Evolutionary conservation across 768 basidiomycete species (phyloP).

Genomic region (Xanthoconium purpureum): DNA sequence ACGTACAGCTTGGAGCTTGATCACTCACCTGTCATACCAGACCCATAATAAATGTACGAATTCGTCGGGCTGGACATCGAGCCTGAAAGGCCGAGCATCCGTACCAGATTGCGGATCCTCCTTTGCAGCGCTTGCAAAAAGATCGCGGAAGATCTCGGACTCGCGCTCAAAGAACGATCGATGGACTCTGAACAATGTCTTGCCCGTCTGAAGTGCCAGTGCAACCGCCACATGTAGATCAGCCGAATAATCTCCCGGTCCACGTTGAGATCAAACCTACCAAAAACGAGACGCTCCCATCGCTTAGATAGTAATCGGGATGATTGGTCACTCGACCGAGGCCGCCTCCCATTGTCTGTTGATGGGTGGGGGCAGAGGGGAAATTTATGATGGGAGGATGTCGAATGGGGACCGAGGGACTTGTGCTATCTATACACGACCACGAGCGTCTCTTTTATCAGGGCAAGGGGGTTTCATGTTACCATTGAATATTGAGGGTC

Average conservation of each 20-base stretch:
- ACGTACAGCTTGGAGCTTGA: neutral
- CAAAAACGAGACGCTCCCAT: constrained; percentile 14
- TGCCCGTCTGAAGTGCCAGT: constrained; percentile 45
- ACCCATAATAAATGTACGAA: constrained; percentile 55
- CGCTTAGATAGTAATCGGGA: constrained; percentile 5
- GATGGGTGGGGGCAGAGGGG: neutral
- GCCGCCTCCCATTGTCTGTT: constrained; percentile 14
- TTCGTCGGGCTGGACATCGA: constrained; percentile 42
- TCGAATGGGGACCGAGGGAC: neutral
- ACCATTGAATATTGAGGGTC: neutral
- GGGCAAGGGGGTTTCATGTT: constrained; percentile 2
- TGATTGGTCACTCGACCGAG: constrained; percentile 7
- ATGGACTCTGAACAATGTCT: constrained; percentile 51
- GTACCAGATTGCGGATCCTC: constrained; percentile 29
- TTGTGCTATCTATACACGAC: constrained; percentile 19
- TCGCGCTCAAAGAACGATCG: constrained; percentile 59
- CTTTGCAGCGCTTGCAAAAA: constrained; percentile 32
- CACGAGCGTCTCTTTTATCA: constrained; percentile 17
- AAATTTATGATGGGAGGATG: neutral
- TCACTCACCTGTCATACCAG: constrained; percentile 51
- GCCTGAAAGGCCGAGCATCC: constrained; percentile 41
- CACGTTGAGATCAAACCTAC: constrained; percentile 10
- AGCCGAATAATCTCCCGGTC: neutral
- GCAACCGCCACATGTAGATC: constrained; percentile 6
- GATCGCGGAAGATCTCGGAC: constrained; percentile 41